phyloP scores from a whole-genome alignment of 2,329 filamentous ascomycete genomes.

The Penicillium sumatraense region DNA sequence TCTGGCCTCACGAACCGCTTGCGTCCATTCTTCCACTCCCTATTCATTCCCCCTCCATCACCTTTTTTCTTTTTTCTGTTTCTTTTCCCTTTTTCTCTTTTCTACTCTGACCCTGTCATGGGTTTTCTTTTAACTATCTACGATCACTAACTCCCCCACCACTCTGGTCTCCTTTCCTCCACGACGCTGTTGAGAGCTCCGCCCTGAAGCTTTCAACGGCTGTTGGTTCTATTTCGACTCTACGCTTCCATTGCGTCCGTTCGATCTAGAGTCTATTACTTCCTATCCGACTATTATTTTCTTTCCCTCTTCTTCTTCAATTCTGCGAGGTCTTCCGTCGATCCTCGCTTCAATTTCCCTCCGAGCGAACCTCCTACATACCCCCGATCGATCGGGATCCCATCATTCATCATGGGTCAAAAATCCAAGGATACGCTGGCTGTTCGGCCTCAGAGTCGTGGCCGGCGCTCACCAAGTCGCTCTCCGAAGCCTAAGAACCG shows the following conservation, averaged over 20 bases:
- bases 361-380: conserved; percentile 12
- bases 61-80: conserved; percentile 25
- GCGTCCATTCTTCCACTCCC: conserved; percentile 31
- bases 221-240: conserved; percentile 6
- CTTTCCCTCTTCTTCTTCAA: neutral
- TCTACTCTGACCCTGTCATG: conserved; percentile 35
- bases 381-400: conserved; percentile 7
- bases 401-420: conserved; percentile 30
- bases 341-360: conserved; percentile 9
- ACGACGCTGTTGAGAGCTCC: conserved; percentile 24
- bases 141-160: conserved; percentile 40
- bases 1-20: conserved; percentile 42
- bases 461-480: conserved; percentile 43
- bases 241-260: neutral
- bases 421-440: conserved; percentile 41
- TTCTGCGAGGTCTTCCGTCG: conserved; percentile 12
- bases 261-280: conserved; percentile 6
- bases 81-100: conserved; percentile 13
- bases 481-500: conserved; percentile 45
- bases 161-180: conserved; percentile 13
- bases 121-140: conserved; percentile 37
- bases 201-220: conserved; percentile 16
- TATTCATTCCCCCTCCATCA: conserved; percentile 14
- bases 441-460: conserved; percentile 40
- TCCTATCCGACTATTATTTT: conserved; percentile 6